Evolutionary conservation across 139 green algal genomes (phyloP).

Genomic region (Chlamydomonas sp.): DNA sequence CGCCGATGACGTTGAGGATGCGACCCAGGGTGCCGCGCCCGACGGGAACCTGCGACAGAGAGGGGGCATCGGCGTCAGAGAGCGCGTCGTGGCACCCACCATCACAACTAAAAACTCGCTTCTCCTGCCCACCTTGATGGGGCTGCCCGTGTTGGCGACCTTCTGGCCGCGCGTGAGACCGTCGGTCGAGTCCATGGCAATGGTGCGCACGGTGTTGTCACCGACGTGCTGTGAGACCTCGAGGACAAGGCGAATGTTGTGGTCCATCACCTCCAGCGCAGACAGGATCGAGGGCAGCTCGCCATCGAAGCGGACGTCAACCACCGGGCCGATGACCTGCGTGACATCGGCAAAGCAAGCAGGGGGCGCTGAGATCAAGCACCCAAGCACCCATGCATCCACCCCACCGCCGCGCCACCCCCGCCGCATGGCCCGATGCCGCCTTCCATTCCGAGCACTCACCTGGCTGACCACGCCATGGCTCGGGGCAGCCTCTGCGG

Average conservation of each 20-base stretch:
- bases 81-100: neutral
- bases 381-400: neutral
- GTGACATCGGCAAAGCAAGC: neutral
- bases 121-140: slow-evolving; percentile 77
- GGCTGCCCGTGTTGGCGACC: slow-evolving; percentile 83
- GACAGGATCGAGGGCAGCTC: slow-evolving; percentile 87
- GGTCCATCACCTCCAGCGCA: slow-evolving; percentile 80
- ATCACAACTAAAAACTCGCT: neutral
- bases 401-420: neutral
- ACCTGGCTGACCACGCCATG: slow-evolving; percentile 13
- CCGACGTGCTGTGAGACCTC: slow-evolving; percentile 97
- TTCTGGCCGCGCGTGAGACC: slow-evolving; percentile 86
- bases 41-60: slow-evolving; percentile 79
- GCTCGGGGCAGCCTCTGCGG: slow-evolving; percentile 4
- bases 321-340: slow-evolving; percentile 94
- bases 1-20: slow-evolving; percentile 99
- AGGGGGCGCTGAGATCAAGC: neutral
- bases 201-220: slow-evolving; percentile 93
- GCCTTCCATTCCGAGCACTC: neutral
- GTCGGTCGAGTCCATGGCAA: slow-evolving; percentile 98
- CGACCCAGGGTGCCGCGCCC: slow-evolving; percentile 91
- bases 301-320: slow-evolving; percentile 95
- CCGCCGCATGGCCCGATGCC: neutral
- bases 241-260: slow-evolving; percentile 86
- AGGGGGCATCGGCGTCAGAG: no score